These are phyloP conservation scores for Sporothrix inflata DNA, from an alignment of 2,329 filamentous ascomycete species.

Conservation along the genomic window DNA sequence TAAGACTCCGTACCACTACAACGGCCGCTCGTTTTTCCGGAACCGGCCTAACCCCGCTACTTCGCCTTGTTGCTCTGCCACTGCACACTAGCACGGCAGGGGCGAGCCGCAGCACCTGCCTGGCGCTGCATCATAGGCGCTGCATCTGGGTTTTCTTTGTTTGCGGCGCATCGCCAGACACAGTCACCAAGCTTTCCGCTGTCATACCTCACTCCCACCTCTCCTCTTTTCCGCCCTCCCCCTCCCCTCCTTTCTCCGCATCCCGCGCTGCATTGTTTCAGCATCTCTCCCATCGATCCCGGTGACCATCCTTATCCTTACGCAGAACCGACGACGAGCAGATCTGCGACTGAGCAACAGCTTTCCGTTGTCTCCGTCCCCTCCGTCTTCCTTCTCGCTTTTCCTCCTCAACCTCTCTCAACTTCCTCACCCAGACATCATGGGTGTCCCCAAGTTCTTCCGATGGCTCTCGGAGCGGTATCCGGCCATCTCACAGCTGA, in stretches of 20 bases:
- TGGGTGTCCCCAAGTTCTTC: constrained; percentile 82
- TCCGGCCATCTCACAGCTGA: constrained; percentile 96
- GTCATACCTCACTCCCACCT: neutral
- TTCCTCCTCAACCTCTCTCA: neutral
- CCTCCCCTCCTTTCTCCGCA: constrained; percentile 6
- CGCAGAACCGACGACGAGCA: constrained; percentile 5
- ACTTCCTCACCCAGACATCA: constrained; percentile 17
- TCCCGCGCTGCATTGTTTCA: neutral
- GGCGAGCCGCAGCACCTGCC: constrained; percentile 20
- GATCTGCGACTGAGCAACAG: neutral
- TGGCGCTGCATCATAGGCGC: constrained; percentile 26
- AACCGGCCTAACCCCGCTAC: constrained; percentile 25
- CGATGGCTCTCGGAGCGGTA: constrained; percentile 99
- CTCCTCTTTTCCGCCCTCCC: neutral
- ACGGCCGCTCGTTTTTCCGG: constrained; percentile 32
- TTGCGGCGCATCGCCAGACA: constrained; percentile 22
- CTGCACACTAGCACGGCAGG: neutral
- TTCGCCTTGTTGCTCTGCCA: constrained; percentile 26
- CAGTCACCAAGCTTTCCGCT: neutral
- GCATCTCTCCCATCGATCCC: neutral
- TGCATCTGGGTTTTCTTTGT: constrained; percentile 15
- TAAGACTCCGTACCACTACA: too few relatives aligned
- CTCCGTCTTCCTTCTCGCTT: constrained; percentile 10
- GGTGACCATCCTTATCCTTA: neutral
- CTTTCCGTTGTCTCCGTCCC: constrained; percentile 10